Evolutionary conservation across 805 yeast genomes (phyloP).

Genomic region (Ogataea trehalophila): DNA sequence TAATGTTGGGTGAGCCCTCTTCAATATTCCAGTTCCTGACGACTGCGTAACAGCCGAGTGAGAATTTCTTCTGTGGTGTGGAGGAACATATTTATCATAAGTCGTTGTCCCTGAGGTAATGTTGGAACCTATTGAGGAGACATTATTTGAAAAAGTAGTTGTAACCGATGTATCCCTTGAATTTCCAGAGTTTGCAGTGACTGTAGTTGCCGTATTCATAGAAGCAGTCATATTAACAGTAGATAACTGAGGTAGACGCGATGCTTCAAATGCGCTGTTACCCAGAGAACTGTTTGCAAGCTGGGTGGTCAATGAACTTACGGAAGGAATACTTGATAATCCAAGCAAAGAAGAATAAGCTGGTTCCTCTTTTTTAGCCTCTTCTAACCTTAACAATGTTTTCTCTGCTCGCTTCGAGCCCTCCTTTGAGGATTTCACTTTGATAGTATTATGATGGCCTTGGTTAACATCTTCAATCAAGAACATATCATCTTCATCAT

Average conservation of each 20-base stretch:
- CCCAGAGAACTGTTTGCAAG: conserved; percentile 12
- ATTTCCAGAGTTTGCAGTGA: conserved; percentile 2
- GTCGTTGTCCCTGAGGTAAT: conserved; percentile 14
- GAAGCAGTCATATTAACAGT: background rate
- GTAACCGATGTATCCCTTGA: conserved; percentile 26
- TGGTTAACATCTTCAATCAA: conserved; percentile 32
- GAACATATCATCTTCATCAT: conserved; percentile 34
- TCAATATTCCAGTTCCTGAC: conserved; percentile 15
- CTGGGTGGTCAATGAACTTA: conserved; percentile 14
- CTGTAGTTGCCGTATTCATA: background rate
- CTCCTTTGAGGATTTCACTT: background rate
- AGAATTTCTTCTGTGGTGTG: conserved; percentile 45
- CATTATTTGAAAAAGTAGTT: conserved; percentile 21
- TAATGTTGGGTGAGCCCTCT: conserved; percentile 6
- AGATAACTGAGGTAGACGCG: background rate
- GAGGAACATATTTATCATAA: conserved; percentile 41
- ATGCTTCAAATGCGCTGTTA: background rate
- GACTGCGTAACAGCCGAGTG: conserved; percentile 22
- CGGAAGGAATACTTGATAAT: conserved; percentile 13
- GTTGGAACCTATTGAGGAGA: conserved; percentile 24
- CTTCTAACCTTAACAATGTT: conserved; percentile 1
- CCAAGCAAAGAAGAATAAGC: conserved; percentile 21
- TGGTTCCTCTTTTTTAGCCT: conserved; percentile 10
- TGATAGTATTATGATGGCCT: conserved; percentile 9
- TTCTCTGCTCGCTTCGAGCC: conserved; percentile 1